Evolutionary conservation across 2,329 filamentous ascomycete species (phyloP).

Genomic region (Clonostachys byssicola): DNA sequence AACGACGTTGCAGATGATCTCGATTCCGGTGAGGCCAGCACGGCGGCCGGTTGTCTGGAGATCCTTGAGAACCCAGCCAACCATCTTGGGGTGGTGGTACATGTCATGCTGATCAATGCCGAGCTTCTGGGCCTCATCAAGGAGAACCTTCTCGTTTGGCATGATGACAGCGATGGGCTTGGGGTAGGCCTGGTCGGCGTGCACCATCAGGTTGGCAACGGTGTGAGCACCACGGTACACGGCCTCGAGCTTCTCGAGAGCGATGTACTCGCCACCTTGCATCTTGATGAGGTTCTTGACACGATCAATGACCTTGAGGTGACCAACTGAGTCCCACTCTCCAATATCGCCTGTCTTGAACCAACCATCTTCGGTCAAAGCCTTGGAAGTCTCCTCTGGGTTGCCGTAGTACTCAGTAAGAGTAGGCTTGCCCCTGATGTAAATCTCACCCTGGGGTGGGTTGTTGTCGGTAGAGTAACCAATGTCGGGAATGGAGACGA

Average conservation of each 20-base stretch:
- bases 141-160: constrained; percentile 60
- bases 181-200: constrained; percentile 69
- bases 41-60: constrained; percentile 60
- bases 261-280: constrained; percentile 92
- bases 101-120: constrained; percentile 66
- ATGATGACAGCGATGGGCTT: constrained; percentile 81
- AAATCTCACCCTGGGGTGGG: constrained; percentile 88
- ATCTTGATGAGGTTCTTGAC: constrained; percentile 99
- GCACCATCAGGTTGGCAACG: constrained; percentile 83
- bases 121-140: constrained; percentile 52
- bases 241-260: constrained; percentile 91
- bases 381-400: constrained; percentile 75
- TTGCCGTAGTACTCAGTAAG: constrained; percentile 79
- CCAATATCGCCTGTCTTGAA: constrained; percentile 97
- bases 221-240: constrained; percentile 78
- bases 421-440: constrained; percentile 75
- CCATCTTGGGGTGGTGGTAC: constrained; percentile 63
- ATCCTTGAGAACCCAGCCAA: constrained; percentile 59
- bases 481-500: constrained; percentile 87
- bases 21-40: constrained; percentile 64
- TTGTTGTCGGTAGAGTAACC: constrained; percentile 72
- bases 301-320: constrained; percentile 85
- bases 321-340: constrained; percentile 76
- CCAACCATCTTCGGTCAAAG: constrained; percentile 83
- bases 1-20: constrained; percentile 73